phyloP scores from a whole-genome alignment of 257 asterid genomes.

The Striga asiatica region DNA sequence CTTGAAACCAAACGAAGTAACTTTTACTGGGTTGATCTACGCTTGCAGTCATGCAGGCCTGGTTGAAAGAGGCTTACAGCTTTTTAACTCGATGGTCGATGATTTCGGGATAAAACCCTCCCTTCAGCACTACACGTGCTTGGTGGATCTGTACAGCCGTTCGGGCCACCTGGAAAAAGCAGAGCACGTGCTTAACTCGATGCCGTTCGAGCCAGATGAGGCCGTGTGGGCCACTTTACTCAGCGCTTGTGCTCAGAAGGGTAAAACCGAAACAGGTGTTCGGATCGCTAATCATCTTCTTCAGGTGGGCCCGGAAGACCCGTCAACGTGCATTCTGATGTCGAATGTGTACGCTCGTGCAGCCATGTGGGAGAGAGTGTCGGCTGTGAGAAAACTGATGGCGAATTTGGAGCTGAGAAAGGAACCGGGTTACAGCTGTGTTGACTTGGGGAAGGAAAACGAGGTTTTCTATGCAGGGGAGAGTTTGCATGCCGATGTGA shows the following conservation, averaged over 20 bases:
- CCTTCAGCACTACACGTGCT: constrained; percentile 69
- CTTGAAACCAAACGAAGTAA: constrained; percentile 59
- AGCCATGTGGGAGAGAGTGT: constrained; percentile 54
- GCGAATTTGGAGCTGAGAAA: constrained; percentile 31
- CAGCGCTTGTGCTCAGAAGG: constrained; percentile 45
- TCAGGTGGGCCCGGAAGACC: constrained; percentile 37
- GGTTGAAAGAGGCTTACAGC: constrained; percentile 42
- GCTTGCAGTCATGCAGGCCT: constrained; percentile 81
- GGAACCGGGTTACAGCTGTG: constrained; percentile 68
- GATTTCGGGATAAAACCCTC: constrained; percentile 52
- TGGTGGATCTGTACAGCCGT: constrained; percentile 63
- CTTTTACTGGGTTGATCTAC: constrained; percentile 60
- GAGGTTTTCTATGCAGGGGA: constrained; percentile 68
- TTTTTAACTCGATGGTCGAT: constrained; percentile 58
- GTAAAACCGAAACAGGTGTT: constrained; percentile 39
- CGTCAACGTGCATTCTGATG: constrained; percentile 54
- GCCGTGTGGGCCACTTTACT: constrained; percentile 70
- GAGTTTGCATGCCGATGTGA: constrained; percentile 36
- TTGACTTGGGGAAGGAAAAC: constrained; percentile 53
- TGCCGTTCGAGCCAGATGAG: constrained; percentile 73
- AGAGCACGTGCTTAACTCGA: constrained; percentile 37
- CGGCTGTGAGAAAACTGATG: constrained; percentile 48
- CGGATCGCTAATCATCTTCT: constrained; percentile 51
- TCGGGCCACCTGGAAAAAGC: constrained; percentile 61
- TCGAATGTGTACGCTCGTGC: constrained; percentile 56